A percentile compares a stretch with the other conserved stretches of the same genome.
phyloP scores from a whole-genome alignment of 805 yeast genomes.

The Zygosaccharomyces siamensis region DNA sequence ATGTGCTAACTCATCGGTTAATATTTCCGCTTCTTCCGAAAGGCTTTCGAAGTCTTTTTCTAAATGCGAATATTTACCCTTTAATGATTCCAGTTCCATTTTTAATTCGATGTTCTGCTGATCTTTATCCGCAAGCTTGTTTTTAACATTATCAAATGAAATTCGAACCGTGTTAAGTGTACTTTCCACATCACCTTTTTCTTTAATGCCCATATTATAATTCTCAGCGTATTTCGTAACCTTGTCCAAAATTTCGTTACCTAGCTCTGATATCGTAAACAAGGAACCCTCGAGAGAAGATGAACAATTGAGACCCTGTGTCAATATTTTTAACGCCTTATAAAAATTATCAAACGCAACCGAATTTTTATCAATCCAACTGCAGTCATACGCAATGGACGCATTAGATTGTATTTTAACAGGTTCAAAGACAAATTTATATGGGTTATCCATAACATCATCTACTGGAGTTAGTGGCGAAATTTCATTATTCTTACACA shows the following conservation, averaged over 20 bases:
- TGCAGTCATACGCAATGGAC: conserved; percentile 10
- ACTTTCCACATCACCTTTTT: conserved; percentile 1
- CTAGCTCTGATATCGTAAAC: conserved; percentile 9
- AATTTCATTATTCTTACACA: conserved; percentile 9
- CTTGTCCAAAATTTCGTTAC: conserved; percentile 8
- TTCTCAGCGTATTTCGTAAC: conserved; percentile 5
- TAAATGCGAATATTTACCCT: conserved; percentile 4
- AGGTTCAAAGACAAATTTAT: conserved; percentile 25
- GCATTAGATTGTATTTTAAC: conserved; percentile 1
- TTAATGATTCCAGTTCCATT: conserved; percentile 5
- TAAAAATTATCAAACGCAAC: conserved; percentile 9
- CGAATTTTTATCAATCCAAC: conserved; percentile 9
- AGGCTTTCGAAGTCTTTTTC: conserved; percentile 11
- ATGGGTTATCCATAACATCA: conserved; percentile 17
- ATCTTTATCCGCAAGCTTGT: conserved; percentile 6
- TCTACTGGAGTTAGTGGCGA: conserved; percentile 23
- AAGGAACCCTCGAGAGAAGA: conserved; percentile 1
- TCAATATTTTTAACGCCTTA: conserved; percentile 7
- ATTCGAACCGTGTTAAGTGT: conserved; percentile 3
- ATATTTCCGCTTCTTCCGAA: conserved; percentile 7
- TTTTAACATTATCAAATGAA: conserved; percentile 1
- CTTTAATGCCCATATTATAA: conserved; percentile 4
- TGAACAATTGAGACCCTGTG: conserved; percentile 2
- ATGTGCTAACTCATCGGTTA: conserved; percentile 9
- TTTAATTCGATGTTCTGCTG: conserved; percentile 2